A percentile compares a stretch with the other conserved stretches of the same genome.
Conservation (phyloP, 2,329 filamentous ascomycete genomes). For the Leptoxyphium fumago region DNA sequence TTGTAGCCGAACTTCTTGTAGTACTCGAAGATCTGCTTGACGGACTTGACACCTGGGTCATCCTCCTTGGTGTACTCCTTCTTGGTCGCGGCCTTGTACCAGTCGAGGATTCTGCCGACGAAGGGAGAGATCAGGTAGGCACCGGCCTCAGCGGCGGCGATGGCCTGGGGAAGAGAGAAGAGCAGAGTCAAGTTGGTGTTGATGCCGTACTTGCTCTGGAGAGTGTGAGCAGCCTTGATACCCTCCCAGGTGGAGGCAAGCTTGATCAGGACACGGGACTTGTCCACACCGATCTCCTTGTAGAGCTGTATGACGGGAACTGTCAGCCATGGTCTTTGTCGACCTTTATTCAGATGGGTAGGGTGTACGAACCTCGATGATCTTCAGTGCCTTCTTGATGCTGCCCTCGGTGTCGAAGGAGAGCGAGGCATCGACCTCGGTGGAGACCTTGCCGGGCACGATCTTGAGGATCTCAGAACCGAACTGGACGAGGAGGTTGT, state of each 20-base stretch:
- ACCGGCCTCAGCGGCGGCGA: conserved; percentile 84
- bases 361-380: conserved; percentile 62
- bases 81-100: conserved; percentile 94
- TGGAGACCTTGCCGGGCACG: conserved; percentile 96
- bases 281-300: conserved; percentile 77
- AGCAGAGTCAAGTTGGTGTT: conserved; percentile 99
- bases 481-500: conserved; percentile 93
- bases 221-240: conserved; percentile 95
- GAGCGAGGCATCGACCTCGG: conserved; percentile 90
- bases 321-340: neutral
- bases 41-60: conserved; percentile 91
- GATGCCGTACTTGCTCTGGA: conserved; percentile 88
- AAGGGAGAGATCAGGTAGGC: conserved; percentile 98
- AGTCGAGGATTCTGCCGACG: conserved; percentile 97
- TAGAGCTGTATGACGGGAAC: conserved; percentile 53
- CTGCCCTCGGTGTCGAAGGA: conserved; percentile 91
- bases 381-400: conserved; percentile 88
- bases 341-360: too few relatives aligned
- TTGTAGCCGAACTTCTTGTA: conserved; percentile 99
- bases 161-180: conserved; percentile 92
- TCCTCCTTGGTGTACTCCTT: conserved; percentile 81
- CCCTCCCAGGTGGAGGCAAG: conserved; percentile 98
- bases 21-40: conserved; percentile 96
- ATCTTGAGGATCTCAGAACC: conserved; percentile 95
- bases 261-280: conserved; percentile 96